Evolutionary conservation across 495 filamentous ascomycete genomes (phyloP).

Genomic region (Penicillium ochrochloron): DNA sequence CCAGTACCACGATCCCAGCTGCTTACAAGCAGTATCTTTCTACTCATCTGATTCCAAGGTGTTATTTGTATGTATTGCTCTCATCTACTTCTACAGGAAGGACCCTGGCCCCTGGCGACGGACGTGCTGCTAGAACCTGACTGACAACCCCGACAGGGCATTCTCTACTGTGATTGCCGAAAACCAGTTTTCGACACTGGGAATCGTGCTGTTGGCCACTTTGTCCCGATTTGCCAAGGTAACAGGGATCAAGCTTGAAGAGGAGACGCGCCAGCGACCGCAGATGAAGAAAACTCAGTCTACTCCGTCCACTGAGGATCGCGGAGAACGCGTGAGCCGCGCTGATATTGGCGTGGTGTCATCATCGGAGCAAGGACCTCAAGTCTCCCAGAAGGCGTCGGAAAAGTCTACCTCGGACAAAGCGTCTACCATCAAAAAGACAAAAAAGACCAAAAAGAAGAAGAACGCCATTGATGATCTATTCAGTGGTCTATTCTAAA

Average conservation of each 20-base stretch:
- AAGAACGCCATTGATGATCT: slow-evolving; percentile 67
- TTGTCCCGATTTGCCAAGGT: slow-evolving; percentile 62
- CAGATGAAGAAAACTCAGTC: neutral
- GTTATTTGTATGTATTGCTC: slow-evolving; percentile 48
- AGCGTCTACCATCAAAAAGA: slow-evolving; percentile 11
- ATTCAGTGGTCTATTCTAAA: slow-evolving; percentile 57
- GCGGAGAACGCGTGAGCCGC: slow-evolving; percentile 40
- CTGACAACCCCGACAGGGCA: slow-evolving; percentile 45
- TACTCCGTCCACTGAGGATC: slow-evolving; percentile 28
- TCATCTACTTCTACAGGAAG: neutral
- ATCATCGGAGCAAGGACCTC: neutral
- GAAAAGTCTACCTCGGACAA: slow-evolving; percentile 2
- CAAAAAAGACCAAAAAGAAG: slow-evolving; percentile 50
- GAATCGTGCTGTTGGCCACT: slow-evolving; percentile 70
- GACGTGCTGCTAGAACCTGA: neutral
- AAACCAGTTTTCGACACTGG: slow-evolving; percentile 76
- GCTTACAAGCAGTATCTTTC: slow-evolving; percentile 36
- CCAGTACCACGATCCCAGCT: neutral
- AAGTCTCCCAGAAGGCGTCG: neutral
- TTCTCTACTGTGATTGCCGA: slow-evolving; percentile 75
- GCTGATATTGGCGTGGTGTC: slow-evolving; percentile 8
- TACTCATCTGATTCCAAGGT: slow-evolving; percentile 44
- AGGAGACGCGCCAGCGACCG: slow-evolving; percentile 16
- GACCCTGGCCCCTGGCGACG: neutral
- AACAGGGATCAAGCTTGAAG: slow-evolving; percentile 38